Evolutionary conservation across 208 protist species (phyloP), one percentile per base, ranked within the genome.

Genomic region (Leptomonas pyrrhocoris): DNA sequence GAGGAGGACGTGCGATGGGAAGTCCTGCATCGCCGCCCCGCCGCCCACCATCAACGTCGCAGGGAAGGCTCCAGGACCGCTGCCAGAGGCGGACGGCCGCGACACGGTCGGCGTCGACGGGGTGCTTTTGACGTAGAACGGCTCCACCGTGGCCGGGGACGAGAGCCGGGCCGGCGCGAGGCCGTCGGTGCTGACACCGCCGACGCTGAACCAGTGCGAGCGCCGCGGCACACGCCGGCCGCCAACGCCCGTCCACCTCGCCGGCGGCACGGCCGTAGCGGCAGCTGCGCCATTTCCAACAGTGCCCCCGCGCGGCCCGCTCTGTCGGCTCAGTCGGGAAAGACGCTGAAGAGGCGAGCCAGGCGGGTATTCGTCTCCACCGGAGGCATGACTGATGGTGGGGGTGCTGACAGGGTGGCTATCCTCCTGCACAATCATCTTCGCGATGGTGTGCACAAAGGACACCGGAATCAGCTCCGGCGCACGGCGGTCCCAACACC

Each of bases 401-500:
- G 58, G 66, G 4, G 59, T 72, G 63, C 72, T 59, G 18, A 51
- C 49, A 13, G 56, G 55, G 40, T 67, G 53, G 27, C n/a, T 64
- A 36, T 67, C 65, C 7, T 74, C 56, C 21, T 62, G 27, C 11
- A 53, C 63, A 25, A 76, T 28, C 23, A 50, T 71, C 28, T 59
- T 48, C 23, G 73, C 71, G 18, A 86, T 36, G 25, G 64, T 51
- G 70, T 84, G 61, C 8, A 83, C 68, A 23, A 88, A 79, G 34
- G 70, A 74, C 15, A 85, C 74, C 1, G 79, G 72, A 21, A 75
- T 50, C 19, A 86, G 48, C 79, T 92, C 82, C 40, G 80, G 51
- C n/a, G 55, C 61, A 5, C 83, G 85, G 18, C 80, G 80, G 61
- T 92, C 85, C 81, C 85, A 92, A 70, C 90, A 95, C 13, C 90